phyloP scores from a whole-genome alignment of 164 flowering plant species.

The Chimonanthus praecox region DNA sequence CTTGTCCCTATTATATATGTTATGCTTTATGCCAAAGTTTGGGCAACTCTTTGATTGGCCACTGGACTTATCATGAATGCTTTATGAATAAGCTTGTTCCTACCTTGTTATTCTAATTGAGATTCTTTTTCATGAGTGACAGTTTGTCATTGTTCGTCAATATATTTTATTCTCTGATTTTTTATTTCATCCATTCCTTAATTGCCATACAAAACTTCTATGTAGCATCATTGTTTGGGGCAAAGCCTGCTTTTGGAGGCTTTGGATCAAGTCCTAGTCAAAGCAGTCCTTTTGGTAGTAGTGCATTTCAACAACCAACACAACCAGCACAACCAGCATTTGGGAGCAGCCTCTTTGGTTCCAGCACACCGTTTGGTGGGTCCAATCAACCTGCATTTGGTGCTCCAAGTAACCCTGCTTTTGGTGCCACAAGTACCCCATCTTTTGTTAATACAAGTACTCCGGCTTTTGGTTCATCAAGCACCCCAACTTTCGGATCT shows the following conservation, averaged over 20 bases:
- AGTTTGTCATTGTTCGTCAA: not conserved
- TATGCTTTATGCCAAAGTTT: not conserved
- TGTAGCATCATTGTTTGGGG: slow-evolving; percentile 61
- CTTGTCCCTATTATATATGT: no score
- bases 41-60: not conserved
- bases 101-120: not conserved
- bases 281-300: slow-evolving; percentile 82
- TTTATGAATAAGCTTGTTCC: not conserved
- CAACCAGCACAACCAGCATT: slow-evolving; percentile 62
- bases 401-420: slow-evolving; percentile 47
- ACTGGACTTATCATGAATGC: not conserved
- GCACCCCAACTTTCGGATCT: slow-evolving; percentile 52
- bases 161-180: not conserved
- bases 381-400: slow-evolving; percentile 67
- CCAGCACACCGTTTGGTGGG: slow-evolving; percentile 66
- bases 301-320: slow-evolving; percentile 52
- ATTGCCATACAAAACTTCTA: slow-evolving; percentile 1
- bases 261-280: slow-evolving; percentile 76
- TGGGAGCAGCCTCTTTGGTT: slow-evolving; percentile 68
- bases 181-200: not conserved
- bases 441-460: slow-evolving; percentile 50
- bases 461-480: slow-evolving; percentile 56
- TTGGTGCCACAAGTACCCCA: slow-evolving; percentile 54
- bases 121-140: not conserved
- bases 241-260: slow-evolving; percentile 82